phyloP scores from a whole-genome alignment of 2,329 filamentous ascomycete genomes.

The Colletotrichum kahawae region DNA sequence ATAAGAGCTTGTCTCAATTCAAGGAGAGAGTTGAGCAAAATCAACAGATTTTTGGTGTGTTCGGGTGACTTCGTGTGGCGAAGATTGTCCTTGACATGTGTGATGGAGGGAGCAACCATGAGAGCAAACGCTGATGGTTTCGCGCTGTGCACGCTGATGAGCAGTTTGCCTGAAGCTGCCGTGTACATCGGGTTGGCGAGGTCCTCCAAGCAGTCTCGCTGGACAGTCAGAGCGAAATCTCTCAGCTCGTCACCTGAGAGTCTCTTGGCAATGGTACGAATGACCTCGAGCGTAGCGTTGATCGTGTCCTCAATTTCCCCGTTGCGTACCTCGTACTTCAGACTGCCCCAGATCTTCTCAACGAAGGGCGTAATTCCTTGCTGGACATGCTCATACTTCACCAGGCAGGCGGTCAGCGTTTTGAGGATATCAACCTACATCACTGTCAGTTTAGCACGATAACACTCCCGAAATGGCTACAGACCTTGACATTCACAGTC shows the following conservation, averaged over 20 bases:
- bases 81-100: slow-evolving; percentile 56
- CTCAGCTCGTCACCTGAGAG: slow-evolving; percentile 49
- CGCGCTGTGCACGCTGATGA: slow-evolving; percentile 56
- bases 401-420: slow-evolving; percentile 59
- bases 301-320: slow-evolving; percentile 64
- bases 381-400: slow-evolving; percentile 50
- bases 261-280: slow-evolving; percentile 52
- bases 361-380: slow-evolving; percentile 54
- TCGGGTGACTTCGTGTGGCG: slow-evolving; percentile 53
- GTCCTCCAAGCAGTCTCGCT: slow-evolving; percentile 59
- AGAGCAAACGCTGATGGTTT: slow-evolving; percentile 53
- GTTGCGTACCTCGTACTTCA: slow-evolving; percentile 68
- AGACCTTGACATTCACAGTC: slow-evolving; percentile 62
- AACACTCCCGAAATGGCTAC: background rate
- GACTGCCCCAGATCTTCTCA: slow-evolving; percentile 60
- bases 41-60: slow-evolving; percentile 57
- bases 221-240: slow-evolving; percentile 52
- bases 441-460: background rate
- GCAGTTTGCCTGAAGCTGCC: slow-evolving; percentile 55
- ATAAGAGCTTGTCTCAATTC: slow-evolving; percentile 48
- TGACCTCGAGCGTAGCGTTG: slow-evolving; percentile 59
- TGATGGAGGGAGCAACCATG: slow-evolving; percentile 49
- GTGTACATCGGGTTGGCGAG: slow-evolving; percentile 58
- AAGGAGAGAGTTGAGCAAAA: slow-evolving; percentile 56
- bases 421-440: slow-evolving; percentile 57